Conservation (phyloP, 2,329 filamentous ascomycete species). For the Aspergillus hiratsukae region DNA sequence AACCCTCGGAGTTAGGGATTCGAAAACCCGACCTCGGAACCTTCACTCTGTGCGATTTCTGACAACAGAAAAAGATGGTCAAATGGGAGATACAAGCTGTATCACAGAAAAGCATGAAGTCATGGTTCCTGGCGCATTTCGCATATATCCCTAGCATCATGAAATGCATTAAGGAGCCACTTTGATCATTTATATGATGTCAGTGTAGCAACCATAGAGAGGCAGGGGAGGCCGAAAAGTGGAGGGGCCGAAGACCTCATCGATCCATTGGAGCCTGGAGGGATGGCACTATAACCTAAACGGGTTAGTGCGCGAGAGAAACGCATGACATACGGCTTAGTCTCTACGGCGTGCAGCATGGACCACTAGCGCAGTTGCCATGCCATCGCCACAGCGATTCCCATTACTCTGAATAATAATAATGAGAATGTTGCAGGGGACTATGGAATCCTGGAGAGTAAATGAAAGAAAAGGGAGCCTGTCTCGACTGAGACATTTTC, state of each 20-base stretch:
- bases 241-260: conserved; percentile 6
- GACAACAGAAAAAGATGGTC: not conserved
- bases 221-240: conserved; percentile 1
- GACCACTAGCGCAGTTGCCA: conserved; percentile 5
- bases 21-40: not conserved
- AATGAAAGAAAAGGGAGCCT: not conserved
- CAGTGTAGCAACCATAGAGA: conserved; percentile 1
- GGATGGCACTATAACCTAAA: conserved; percentile 3
- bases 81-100: not conserved
- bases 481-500: not conserved
- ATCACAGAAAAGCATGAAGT: not conserved
- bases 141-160: not conserved
- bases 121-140: not conserved
- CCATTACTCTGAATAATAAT: not conserved
- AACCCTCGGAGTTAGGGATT: not conserved
- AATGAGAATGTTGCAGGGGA: not conserved
- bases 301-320: not conserved
- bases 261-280: not conserved
- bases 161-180: not conserved
- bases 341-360: conserved; percentile 6
- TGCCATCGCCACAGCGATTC: not conserved
- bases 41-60: not conserved
- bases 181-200: conserved; percentile 7
- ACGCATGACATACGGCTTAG: conserved; percentile 12
- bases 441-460: not conserved